These are phyloP conservation scores for Xerocomellus amylosporus DNA, from an alignment of 768 basidiomycete species.

Conservation along the genomic window DNA sequence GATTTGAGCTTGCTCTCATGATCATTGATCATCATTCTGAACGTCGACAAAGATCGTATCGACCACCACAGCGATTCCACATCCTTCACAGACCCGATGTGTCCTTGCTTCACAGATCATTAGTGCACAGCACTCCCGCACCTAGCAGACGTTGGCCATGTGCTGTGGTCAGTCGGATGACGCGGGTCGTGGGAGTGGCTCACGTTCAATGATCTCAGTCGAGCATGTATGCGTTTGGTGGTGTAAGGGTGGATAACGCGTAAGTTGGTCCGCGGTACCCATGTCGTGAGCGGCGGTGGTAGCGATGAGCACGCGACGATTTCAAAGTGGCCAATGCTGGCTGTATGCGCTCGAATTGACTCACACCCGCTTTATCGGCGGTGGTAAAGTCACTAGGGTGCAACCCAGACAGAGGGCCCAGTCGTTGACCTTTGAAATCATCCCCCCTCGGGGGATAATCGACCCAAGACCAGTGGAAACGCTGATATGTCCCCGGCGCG, in stretches of 20 bases:
- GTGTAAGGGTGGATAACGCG: neutral
- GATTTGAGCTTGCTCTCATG: neutral
- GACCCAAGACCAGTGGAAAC: neutral
- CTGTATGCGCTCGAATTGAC: neutral
- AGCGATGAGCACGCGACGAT: neutral
- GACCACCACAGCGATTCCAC: neutral
- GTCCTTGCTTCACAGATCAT: neutral
- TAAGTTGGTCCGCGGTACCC: neutral
- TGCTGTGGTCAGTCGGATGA: neutral
- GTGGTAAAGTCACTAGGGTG: neutral
- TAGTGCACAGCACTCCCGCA: constrained; percentile 3
- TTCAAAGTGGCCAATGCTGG: neutral
- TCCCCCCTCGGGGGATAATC: no score
- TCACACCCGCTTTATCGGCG: no score
- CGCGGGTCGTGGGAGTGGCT: neutral
- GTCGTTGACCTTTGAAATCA: no score
- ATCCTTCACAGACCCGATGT: neutral
- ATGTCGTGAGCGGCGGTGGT: neutral
- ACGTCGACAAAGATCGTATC: neutral
- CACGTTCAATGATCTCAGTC: neutral
- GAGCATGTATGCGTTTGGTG: neutral
- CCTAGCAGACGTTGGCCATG: constrained; percentile 1
- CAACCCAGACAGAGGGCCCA: no score
- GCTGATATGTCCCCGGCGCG: neutral
- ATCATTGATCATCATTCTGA: no score